A percentile compares a stretch with the other conserved stretches of the same genome.
These are phyloP conservation scores for Chalaropsis thielavioides DNA, from an alignment of 2,329 filamentous ascomycete genomes.

Conservation along the genomic window DNA sequence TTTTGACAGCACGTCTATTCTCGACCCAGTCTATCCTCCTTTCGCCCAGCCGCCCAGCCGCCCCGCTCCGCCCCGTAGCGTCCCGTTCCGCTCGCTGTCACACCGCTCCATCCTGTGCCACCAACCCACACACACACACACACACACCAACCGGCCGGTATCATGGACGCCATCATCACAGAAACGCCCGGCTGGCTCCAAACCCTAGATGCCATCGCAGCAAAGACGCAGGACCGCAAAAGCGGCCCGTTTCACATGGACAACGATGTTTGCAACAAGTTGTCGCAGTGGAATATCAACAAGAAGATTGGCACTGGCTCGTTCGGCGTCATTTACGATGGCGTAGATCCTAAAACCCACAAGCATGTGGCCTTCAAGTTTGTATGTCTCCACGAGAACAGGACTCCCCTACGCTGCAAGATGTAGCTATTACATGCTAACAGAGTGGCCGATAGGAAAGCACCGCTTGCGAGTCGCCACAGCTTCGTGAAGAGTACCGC, in stretches of 20 bases:
- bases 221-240: neutral
- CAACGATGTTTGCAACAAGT: neutral
- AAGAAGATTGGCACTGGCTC: slow-evolving; percentile 15
- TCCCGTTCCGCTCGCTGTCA: neutral
- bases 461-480: slow-evolving; percentile 12
- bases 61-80: neutral
- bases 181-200: slow-evolving; percentile 9
- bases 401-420: neutral
- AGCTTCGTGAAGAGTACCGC: slow-evolving; percentile 15
- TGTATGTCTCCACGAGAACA: neutral
- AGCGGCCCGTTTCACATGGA: neutral
- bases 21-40: neutral
- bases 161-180: slow-evolving; percentile 8
- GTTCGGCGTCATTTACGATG: slow-evolving; percentile 17
- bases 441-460: neutral
- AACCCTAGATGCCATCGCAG: slow-evolving; percentile 8
- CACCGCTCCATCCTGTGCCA: too few species aligned
- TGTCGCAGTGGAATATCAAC: neutral
- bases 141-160: neutral
- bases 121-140: neutral
- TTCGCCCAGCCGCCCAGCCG: neutral
- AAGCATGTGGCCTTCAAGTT: slow-evolving; percentile 14
- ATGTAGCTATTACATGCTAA: neutral
- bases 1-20: too few species aligned
- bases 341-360: neutral